A percentile compares a stretch with the other conserved stretches of the same genome.
These are phyloP conservation scores for Penicillium herquei DNA, from an alignment of 495 filamentous ascomycete species.

Conservation along the genomic window DNA sequence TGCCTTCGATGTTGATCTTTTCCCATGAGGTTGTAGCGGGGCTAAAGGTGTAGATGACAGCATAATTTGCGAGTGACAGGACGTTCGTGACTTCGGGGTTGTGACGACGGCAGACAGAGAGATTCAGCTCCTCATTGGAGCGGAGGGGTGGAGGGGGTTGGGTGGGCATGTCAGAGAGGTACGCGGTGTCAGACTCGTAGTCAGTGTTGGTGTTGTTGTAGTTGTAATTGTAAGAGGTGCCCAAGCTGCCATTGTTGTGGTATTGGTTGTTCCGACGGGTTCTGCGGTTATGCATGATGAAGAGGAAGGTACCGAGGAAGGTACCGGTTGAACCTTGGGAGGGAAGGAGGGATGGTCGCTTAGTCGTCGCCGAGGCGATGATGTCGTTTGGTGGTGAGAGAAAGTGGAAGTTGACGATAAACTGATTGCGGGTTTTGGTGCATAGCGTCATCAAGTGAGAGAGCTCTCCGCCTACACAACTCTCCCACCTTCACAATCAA, in stretches of 20 bases:
- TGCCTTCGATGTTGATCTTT: constrained; percentile 73
- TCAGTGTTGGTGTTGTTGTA: constrained; percentile 43
- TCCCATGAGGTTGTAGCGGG: constrained; percentile 65
- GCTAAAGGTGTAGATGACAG: constrained; percentile 74
- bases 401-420: background rate
- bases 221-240: constrained; percentile 26
- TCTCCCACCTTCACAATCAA: background rate
- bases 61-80: constrained; percentile 72
- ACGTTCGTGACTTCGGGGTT: constrained; percentile 65
- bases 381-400: background rate
- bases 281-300: background rate
- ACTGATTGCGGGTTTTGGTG: background rate
- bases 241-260: constrained; percentile 22
- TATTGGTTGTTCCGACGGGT: constrained; percentile 23
- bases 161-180: constrained; percentile 39
- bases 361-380: background rate
- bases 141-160: constrained; percentile 49
- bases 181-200: constrained; percentile 61
- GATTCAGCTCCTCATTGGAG: constrained; percentile 78
- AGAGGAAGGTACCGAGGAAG: background rate
- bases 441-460: background rate
- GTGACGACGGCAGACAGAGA: constrained; percentile 74
- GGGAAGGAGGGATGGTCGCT: background rate
- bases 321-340: too few relatives aligned
- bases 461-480: background rate